Evolutionary conservation across 1,284 basidiomycete species (phyloP), one percentile per base, ranked within the genome.

Genomic region (Puccinia brachypodii): DNA sequence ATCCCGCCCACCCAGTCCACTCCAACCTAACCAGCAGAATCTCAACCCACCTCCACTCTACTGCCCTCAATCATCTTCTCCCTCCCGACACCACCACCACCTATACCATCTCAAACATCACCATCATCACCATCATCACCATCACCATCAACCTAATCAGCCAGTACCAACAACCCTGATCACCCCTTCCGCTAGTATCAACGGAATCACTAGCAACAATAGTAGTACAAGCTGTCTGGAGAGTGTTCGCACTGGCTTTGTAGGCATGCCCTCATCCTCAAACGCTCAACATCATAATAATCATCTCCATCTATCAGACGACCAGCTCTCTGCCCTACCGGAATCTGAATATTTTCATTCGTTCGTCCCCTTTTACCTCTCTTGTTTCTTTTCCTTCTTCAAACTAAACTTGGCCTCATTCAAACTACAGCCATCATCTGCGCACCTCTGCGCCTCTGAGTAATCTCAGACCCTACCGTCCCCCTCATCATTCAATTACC

Each of bases 331-430:
- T 40, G 38, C 76, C 53, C 14, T 71, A 40, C 50, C 38, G 28
- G 38, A 77, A 42, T 47, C 64, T 28, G 64, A 69, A 38, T 73
- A 38, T 69, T 81, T 74, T 81, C 78, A 81, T 64, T 81, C 78
- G 78, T 81, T 42, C 72, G 78, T 81, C 42, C 47, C 13, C 25
- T 28, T 25, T 25, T 68, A 25, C n/a, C 69, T 22, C 66, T 69
- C 28, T 53, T 76, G 13, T 36, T 44, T 14, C 4, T 38, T 44
- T 44, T 22, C 28, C n/a, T n/a, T 25, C 28, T 58, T 38, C 64
- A 19, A 16, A 64, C 22, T 16, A 40, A 76, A 38, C 25, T 60
- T 68, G 56, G n/a, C 22, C 36, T 38, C 19, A n/a, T 42, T n/a
- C n/a, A n/a, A n/a, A n/a, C n/a, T 72, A 50, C 64, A 72, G 40